phyloP scores from a whole-genome alignment of 2,329 filamentous ascomycete species.

The Penicillium sp. region DNA sequence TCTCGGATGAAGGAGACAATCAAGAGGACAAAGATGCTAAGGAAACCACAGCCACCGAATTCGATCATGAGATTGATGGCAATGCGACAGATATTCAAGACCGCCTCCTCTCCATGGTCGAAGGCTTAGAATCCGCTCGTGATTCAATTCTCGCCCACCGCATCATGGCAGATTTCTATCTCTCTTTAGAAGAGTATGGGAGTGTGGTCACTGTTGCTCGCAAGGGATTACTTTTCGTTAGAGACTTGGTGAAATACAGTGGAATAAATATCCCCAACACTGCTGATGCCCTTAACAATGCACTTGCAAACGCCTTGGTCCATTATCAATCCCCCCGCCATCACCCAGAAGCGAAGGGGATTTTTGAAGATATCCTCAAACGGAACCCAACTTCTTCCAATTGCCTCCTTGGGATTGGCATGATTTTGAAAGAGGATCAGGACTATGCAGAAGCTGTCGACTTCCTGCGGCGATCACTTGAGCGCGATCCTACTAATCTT shows the following conservation, averaged over 20 bases:
- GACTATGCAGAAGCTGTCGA: constrained; percentile 78
- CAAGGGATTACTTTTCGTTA: constrained; percentile 64
- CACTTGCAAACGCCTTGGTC: constrained; percentile 82
- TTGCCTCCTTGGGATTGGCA: constrained; percentile 82
- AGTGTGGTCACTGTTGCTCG: constrained; percentile 76
- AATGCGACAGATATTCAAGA: constrained; percentile 63
- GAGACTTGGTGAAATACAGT: constrained; percentile 62
- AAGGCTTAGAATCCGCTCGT: constrained; percentile 62
- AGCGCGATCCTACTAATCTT: constrained; percentile 70
- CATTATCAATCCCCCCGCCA: constrained; percentile 87
- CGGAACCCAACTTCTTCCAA: constrained; percentile 73
- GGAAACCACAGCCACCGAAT: constrained; percentile 35
- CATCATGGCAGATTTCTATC: constrained; percentile 78
- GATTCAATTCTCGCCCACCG: constrained; percentile 80
- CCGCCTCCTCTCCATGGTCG: constrained; percentile 74
- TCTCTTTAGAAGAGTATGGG: constrained; percentile 81
- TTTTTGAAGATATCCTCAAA: constrained; percentile 79
- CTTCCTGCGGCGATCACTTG: constrained; percentile 73
- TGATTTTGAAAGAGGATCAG: constrained; percentile 91
- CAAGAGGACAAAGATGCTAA: constrained; percentile 17
- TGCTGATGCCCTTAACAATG: constrained; percentile 70
- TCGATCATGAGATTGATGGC: constrained; percentile 9
- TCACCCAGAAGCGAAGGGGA: constrained; percentile 79
- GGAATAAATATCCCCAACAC: constrained; percentile 69
- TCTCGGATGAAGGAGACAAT: constrained; percentile 43